Base-by-base conservation (phyloP, 441 rosid species). In the Gossypium davidsonii region DNA sequence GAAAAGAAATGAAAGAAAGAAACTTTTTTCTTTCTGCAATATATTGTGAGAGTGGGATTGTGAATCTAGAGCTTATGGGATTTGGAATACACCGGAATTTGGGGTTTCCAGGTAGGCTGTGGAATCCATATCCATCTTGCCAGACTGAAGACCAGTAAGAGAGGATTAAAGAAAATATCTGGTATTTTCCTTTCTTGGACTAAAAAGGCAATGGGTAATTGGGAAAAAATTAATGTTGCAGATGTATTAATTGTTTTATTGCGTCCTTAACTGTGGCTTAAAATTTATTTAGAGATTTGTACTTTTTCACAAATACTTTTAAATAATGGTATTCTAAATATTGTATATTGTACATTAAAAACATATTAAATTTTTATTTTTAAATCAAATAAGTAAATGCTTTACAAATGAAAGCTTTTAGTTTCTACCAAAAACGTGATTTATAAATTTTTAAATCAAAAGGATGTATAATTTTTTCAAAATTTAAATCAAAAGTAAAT, bases 61-160 rank as follows among this genome's bases (percentile, higher is more conserved):
- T 58, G 75, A 81, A 77, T 66, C 71, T 76, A 75, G 83, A 82
- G 83, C 75, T 76, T 74, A 74, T 72, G 73, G 59, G 77, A 78
- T 56, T 77, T 73, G 74, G 15, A 6, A 17, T 28, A 18, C 17
- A 28, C 34, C 6, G 70, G 6, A 18, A 25, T 6, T 48, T 66
- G 39, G 39, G 68, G 63, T 63, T 70, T 74, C 31, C 58, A 52
- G 66, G 52, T 56, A 70, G 57, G 52, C 34, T 26, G 79, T 74
- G 68, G 81, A 79, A 80, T 82, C 77, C 89, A 77, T 77, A 23
- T 42, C 48, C 12, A 42, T 42, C 48, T 26, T 18, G 52, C 31
- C 0, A 64, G 31, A 39, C 48, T 51, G 26, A 18, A 18, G 10
- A 21, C 10, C 31, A 1, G 17, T 2, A 42, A 31, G 25, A 51